Evolutionary conservation across 2,329 filamentous ascomycete genomes (phyloP).

Genomic region (Graphium sp.): DNA sequence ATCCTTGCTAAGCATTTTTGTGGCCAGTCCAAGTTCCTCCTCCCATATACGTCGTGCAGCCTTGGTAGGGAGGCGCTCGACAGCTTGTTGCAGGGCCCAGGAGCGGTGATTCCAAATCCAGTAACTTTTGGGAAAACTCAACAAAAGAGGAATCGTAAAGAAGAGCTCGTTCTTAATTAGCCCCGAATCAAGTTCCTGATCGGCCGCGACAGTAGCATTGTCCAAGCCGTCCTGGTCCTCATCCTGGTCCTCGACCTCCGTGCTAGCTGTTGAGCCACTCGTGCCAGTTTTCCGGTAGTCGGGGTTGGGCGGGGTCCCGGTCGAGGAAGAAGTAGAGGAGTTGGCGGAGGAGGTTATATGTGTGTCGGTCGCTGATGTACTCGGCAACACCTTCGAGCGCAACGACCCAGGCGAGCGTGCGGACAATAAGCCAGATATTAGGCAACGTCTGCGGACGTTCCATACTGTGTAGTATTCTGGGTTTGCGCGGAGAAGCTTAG

Average conservation of each 20-base stretch:
- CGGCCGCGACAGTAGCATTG: conserved; percentile 1
- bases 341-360: conserved; percentile 45
- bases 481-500: conserved; percentile 59
- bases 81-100: conserved; percentile 66
- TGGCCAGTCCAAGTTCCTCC: conserved; percentile 64
- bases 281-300: conserved; percentile 29
- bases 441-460: conserved; percentile 67
- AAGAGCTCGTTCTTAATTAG: conserved; percentile 56
- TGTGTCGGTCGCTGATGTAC: conserved; percentile 34
- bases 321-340: conserved; percentile 36
- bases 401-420: conserved; percentile 29
- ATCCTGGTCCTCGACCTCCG: conserved; percentile 5
- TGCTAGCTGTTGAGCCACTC: conserved; percentile 36
- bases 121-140: conserved; percentile 89
- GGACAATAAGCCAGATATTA: conserved; percentile 42
- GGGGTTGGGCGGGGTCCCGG: conserved; percentile 28
- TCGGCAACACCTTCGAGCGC: conserved; percentile 37
- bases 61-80: conserved; percentile 37
- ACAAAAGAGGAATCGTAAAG: conserved; percentile 71
- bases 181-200: conserved; percentile 16
- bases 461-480: conserved; percentile 85
- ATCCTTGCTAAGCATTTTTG: conserved; percentile 78
- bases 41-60: conserved; percentile 57
- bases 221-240: conserved; percentile 10
- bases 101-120: conserved; percentile 97